Evolutionary conservation across 345 rosid genomes (phyloP).

Genomic region (Melastoma malabathricum): DNA sequence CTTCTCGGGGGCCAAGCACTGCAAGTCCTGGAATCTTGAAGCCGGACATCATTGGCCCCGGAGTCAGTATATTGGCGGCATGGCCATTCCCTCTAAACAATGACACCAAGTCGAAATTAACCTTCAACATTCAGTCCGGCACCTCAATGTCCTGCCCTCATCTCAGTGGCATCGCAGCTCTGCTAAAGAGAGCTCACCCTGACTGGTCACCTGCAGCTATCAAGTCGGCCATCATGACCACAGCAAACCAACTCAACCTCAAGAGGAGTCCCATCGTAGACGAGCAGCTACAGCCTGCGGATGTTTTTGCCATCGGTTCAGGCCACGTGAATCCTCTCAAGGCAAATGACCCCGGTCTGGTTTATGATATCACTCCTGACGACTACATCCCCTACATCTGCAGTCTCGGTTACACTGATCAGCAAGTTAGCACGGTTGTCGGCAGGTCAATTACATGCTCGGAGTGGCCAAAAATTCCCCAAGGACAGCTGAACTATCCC

Average conservation of each 20-base stretch:
- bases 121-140: slow-evolving; percentile 27
- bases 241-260: slow-evolving; percentile 14
- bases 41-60: slow-evolving; percentile 36
- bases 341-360: slow-evolving; percentile 46
- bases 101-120: slow-evolving; percentile 6
- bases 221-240: slow-evolving; percentile 39
- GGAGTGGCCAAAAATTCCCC: slow-evolving; percentile 5
- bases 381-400: slow-evolving; percentile 39
- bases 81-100: slow-evolving; percentile 17
- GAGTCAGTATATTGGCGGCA: slow-evolving; percentile 23
- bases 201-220: slow-evolving; percentile 38
- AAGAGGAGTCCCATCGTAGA: slow-evolving; percentile 26
- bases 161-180: slow-evolving; percentile 35
- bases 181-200: slow-evolving; percentile 32
- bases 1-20: slow-evolving; percentile 41
- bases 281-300: slow-evolving; percentile 30
- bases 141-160: slow-evolving; percentile 53
- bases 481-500: slow-evolving; percentile 22
- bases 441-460: slow-evolving; percentile 13
- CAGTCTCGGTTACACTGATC: slow-evolving; percentile 25
- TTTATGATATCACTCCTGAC: slow-evolving; percentile 33
- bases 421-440: slow-evolving; percentile 9
- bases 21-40: slow-evolving; percentile 34
- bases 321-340: slow-evolving; percentile 48
- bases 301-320: slow-evolving; percentile 43